Base-by-base conservation (phyloP, 805 yeast genomes). In the Lipomyces mesembrius region DNA sequence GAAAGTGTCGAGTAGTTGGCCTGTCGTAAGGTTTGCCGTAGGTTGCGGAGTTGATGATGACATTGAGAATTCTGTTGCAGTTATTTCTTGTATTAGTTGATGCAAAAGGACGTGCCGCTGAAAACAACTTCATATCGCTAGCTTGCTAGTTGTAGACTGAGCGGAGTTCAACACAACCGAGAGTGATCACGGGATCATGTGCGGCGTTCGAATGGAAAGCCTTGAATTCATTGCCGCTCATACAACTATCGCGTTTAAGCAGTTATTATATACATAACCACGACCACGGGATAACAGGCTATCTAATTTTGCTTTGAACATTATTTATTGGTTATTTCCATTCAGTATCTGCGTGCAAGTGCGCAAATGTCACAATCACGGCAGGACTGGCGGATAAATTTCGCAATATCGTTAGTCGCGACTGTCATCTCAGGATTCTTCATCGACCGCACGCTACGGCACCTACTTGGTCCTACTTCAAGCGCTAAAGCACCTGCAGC, bases 1-100 rank as follows among this genome's bases (percentile, higher is more conserved):
- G 60, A 68, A 68, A 7, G 60, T 60, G 25, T 65, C 71, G 22
- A 63, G 43, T 4, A 68, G 52, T 11, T 59, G 11, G 51, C 29
- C 63, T 17, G 66, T 46, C 25, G 61, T 62, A 56, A 60, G 2
- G 55, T 14, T 43, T n/a, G 49, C 8, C 20, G 49, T 43, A 43
- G 4, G 17, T 11, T 37, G 39, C 5, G 49, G 22, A 43, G 22
- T 43, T 17, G 49, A 17, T n/a, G 49, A 43, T 25, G 49, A 43
- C 49, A 43, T 43, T 17, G 49, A 17, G 20, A 22, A 17, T 3
- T 4, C 6, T 8, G 20, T 17, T 43, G 49, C 9, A 5, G 22
- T n/a, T 9, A 37, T 4, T 9, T 37, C 22, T 17, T 2, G 49
- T 43, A 43, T 11, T n/a, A 17, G 6, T 43, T 43, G 25, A 43